Conservation (phyloP, 176 grass and related monocot genomes). For the Dendrocalamus sinicus region DNA sequence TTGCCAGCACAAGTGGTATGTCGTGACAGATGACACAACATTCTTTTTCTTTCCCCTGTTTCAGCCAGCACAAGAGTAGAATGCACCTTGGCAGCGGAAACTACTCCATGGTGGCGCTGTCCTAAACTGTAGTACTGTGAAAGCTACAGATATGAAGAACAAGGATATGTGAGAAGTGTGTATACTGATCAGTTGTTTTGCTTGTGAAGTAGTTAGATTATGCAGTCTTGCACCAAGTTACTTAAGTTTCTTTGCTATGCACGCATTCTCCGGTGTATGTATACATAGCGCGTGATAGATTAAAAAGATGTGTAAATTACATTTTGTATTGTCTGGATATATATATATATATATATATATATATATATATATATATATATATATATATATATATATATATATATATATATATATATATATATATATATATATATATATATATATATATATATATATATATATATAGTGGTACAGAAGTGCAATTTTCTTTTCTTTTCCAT, state of each 20-base stretch:
- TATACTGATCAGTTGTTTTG: too few species aligned
- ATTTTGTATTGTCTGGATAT: background rate
- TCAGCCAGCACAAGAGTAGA: conserved; percentile 19
- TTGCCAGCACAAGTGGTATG: background rate
- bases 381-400: background rate
- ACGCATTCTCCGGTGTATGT: background rate
- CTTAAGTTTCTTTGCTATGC: background rate
- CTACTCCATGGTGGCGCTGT: background rate
- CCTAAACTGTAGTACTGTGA: background rate
- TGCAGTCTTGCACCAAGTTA: background rate
- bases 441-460: background rate
- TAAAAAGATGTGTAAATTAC: background rate
- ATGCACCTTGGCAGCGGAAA: conserved; percentile 1
- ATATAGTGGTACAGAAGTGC: background rate
- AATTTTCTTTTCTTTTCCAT: background rate
- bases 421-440: background rate
- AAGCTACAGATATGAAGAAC: background rate
- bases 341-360: background rate
- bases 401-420: background rate
- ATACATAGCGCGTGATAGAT: background rate
- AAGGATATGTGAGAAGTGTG: background rate
- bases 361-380: background rate
- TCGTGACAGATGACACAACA: background rate
- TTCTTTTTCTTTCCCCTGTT: background rate
- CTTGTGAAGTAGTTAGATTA: background rate